A percentile compares a stretch with the other conserved stretches of the same genome.
Conservation (phyloP, 371 early-diverging fungal genomes). For the Mortierella sp. region DNA sequence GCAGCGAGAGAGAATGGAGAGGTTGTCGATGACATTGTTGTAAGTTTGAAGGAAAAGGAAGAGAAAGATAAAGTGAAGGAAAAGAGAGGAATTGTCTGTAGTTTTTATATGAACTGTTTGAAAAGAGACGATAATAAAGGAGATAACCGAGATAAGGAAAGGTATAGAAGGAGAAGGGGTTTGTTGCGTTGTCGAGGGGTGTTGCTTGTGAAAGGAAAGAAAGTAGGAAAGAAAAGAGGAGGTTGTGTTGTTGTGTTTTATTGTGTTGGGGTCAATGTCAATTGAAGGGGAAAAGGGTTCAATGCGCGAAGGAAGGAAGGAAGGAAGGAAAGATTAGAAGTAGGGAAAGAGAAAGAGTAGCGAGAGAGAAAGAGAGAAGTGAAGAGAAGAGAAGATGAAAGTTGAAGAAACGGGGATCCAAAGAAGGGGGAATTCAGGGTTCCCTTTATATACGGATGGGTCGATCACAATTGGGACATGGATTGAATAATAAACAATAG, state of each 20-base stretch:
- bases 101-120: slow-evolving; percentile 7
- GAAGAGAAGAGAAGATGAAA: not conserved
- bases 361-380: not conserved
- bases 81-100: slow-evolving; percentile 1
- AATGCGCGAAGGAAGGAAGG: slow-evolving; percentile 1
- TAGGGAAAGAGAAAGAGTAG: not conserved
- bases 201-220: slow-evolving; percentile 12
- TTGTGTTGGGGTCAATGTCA: not conserved
- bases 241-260: not conserved
- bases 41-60: not conserved
- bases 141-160: slow-evolving; percentile 30
- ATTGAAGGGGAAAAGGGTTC: not conserved
- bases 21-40: slow-evolving; percentile 29
- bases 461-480: not conserved
- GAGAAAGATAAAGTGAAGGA: not conserved
- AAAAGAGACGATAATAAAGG: slow-evolving; percentile 9
- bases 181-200: not conserved
- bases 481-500: not conserved
- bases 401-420: slow-evolving; percentile 11
- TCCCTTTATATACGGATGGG: slow-evolving; percentile 38
- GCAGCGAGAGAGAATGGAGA: slow-evolving; percentile 60
- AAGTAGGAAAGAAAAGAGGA: not conserved
- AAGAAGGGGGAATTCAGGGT: slow-evolving; percentile 21
- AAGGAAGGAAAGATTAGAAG: too few species aligned
- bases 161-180: not conserved